Conservation (phyloP, 176 grass and related monocot genomes). For the Poa pratensis region DNA sequence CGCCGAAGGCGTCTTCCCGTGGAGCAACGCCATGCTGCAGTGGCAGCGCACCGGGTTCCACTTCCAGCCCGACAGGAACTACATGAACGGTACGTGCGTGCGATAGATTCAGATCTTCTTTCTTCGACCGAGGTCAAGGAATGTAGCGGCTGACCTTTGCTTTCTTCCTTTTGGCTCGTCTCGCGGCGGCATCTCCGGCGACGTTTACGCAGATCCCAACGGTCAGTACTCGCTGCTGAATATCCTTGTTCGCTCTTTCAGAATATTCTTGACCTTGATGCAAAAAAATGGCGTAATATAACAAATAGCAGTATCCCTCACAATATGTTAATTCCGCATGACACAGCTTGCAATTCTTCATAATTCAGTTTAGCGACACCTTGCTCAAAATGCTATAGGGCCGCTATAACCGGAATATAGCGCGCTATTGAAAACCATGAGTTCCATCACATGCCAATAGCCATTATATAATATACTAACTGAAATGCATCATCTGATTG, state of each 20-base stretch:
- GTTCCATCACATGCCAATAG: background rate
- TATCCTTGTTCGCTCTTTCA: background rate
- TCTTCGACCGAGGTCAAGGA: background rate
- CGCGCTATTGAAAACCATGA: no score
- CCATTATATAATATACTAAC: background rate
- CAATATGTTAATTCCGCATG: no score
- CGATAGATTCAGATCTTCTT: background rate
- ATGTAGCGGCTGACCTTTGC: background rate
- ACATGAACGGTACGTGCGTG: slow-evolving; percentile 57
- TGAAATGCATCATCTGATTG: background rate
- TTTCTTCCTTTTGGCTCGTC: background rate
- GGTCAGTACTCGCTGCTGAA: background rate
- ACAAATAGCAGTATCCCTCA: no score
- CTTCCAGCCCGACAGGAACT: slow-evolving; percentile 71
- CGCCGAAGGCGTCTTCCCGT: slow-evolving; percentile 23
- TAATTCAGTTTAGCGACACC: no score
- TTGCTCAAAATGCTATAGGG: no score
- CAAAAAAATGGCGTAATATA: no score
- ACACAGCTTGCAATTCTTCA: no score
- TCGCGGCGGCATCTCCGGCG: background rate
- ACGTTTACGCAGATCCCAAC: background rate
- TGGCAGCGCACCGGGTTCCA: slow-evolving; percentile 73
- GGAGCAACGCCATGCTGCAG: slow-evolving; percentile 64
- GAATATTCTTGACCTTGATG: background rate
- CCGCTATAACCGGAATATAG: no score